A percentile compares a stretch with the other conserved stretches of the same genome.
phyloP scores from a whole-genome alignment of 495 filamentous ascomycete genomes.

The Cercophora sp. region DNA sequence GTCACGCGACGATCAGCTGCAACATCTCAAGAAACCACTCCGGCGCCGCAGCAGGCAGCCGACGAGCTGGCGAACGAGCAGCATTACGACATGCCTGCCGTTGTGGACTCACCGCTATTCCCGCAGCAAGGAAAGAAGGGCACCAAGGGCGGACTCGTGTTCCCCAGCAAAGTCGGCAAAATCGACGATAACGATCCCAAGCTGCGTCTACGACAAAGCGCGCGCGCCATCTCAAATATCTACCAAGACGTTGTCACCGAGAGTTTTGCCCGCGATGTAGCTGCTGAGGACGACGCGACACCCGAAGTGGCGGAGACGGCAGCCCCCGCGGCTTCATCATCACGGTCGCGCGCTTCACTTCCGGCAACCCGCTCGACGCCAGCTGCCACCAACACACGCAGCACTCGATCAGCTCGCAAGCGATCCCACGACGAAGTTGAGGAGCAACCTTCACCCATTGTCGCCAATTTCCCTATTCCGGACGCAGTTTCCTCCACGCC shows the following conservation, averaged over 20 bases:
- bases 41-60: slow-evolving; percentile 12
- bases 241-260: slow-evolving; percentile 1
- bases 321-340: slow-evolving; percentile 4
- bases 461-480: slow-evolving; percentile 34
- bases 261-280: slow-evolving; percentile 10
- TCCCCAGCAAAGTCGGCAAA: slow-evolving; percentile 29
- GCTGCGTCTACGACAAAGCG: slow-evolving; percentile 23
- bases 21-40: slow-evolving; percentile 4
- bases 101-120: slow-evolving; percentile 26
- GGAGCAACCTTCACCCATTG: slow-evolving; percentile 42
- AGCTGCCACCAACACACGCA: slow-evolving; percentile 24
- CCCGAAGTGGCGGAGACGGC: no score
- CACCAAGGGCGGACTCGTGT: slow-evolving; percentile 16
- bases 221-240: slow-evolving; percentile 21
- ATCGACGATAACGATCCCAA: slow-evolving; percentile 27
- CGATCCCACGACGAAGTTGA: slow-evolving; percentile 44
- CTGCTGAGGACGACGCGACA: background rate
- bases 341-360: slow-evolving; percentile 15
- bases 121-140: slow-evolving; percentile 23
- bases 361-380: slow-evolving; percentile 20
- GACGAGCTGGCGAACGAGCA: slow-evolving; percentile 13
- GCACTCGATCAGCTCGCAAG: slow-evolving; percentile 39
- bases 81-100: slow-evolving; percentile 32
- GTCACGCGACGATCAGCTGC: slow-evolving; percentile 6
- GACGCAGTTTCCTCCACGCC: slow-evolving; percentile 39